Base-by-base conservation (phyloP, 2,329 filamentous ascomycete genomes). In the Berkeleyomyces basicola region DNA sequence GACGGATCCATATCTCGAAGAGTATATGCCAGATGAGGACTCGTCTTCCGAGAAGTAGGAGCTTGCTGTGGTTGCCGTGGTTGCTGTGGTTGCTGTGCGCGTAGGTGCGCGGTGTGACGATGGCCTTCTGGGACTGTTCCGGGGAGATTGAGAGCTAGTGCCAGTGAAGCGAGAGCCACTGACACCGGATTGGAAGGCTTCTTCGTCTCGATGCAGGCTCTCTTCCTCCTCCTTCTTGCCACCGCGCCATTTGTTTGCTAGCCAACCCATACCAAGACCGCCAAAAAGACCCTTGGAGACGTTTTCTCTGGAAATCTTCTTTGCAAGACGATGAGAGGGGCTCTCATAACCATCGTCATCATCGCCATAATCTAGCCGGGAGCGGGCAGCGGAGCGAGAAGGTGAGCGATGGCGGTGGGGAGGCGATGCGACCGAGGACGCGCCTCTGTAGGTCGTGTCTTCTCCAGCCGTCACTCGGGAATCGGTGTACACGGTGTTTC, bases 151-250 rank as follows among this genome's bases (percentile, higher is more conserved):
- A 65, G 79, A 77, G 36, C 85, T 85, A 70, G 90, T 87, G 37
- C 82, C 86, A 2, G 86, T 89, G 65, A 82, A 89, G 67, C 78
- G 78, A 31, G 83, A 82, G n/a, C 79, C 77, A 40, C 79, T 79
- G 43, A 80, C 81, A 4, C 87, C 80, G 31, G 82, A 80, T 61
- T 82, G 79, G 67, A 74, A 68, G 1, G 84, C 77, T 62, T 85
- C 81, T 71, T 82, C 71, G 4, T 77, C 73, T 42, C 69, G 61
- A 11, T 64, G 70, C 3, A 74, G 44, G 6, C 75, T 73, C 46
- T 79, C 74, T 59, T 78, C 79, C 65, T 79, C 79, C 61, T 74
- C 75, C 64, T 74, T 70, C 59, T 74, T 74, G 67, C 82, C 73
- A 71, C 83, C 78, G 67, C 79, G 82, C 71, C 87, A 78, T 70